Base-by-base conservation (phyloP, 2,329 filamentous ascomycete species). In the Xylariaceae sp. region DNA sequence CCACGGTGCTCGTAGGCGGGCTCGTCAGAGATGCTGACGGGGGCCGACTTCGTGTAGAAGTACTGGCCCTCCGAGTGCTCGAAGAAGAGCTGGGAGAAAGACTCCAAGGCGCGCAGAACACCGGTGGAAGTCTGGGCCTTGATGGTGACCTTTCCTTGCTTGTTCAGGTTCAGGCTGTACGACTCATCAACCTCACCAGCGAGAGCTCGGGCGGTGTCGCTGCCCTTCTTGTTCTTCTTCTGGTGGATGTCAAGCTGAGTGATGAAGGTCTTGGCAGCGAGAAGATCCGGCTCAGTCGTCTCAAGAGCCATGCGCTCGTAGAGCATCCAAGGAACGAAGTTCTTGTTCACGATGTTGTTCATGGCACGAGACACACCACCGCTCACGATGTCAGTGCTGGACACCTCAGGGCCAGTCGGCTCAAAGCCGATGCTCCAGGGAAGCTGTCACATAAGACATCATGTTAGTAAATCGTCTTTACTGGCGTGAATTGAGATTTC, bases 11-110 rank as follows among this genome's bases (percentile, higher is more conserved):
- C 73, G 73, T 90, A 96, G 68, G 83, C 82, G 34, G 92, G 92
- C 56, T 78, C 74, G 73, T 96, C 92, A n/a, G 74, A 73, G 68
- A 96, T 89, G 0, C 76, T 72, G 2, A 95, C 80, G 0, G 92
- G 92, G 1, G 87, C 88, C 44, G 84, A 74, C 0, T 80, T 81
- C 1, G 88, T 91, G 76, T 96, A 96, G 76, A 81, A 77, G 54
- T 68, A 72, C 4, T 72, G 72, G 30, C 81, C 82, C 2, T 78
- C 69, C 45, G 86, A 85, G 74, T 90, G 87, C 71, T 84, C 73
- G 75, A 85, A 93, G 76, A 94, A 94, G 13, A 95, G 82, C 76
- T 95, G 90, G 0, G 82, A 81, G 69, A 94, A 90, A 1, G 88
- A 87, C 65, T 89, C 87, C 18, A 95, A 79, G n/a, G 82, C 90